Evolutionary conservation across 345 rosid genomes (phyloP), one percentile per base, ranked within the genome.

Genomic region (Hibiscus mutabilis): DNA sequence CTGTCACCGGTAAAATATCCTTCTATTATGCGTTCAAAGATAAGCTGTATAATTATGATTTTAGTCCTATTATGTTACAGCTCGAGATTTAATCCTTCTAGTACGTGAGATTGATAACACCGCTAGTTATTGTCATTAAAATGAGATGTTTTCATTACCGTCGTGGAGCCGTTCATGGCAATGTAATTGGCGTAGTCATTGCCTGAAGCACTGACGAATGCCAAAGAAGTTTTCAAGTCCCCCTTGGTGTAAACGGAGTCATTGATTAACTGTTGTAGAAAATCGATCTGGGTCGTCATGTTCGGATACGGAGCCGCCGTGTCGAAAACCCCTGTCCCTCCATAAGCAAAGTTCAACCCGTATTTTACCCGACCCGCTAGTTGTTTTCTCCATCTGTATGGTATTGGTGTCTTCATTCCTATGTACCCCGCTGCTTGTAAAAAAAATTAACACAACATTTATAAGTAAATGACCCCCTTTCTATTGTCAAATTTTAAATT

Each of bases 341-440:
- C 98, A 19, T 74, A 82, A 1, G 97, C 98, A 67, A 87, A 90
- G 72, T 94, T 94, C 85, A 94, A 79, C 15, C 98, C 97, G 29
- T 66, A 60, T 42, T 68, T 70, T 70, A 83, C 13, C 21, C 72
- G 75, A 29, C 78, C 74, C 0, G 69, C 84, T 11, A 49, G 44
- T 14, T 68, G 21, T 10, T 77, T 76, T 77, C 79, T 82, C 85
- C 78, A 80, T 75, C 65, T 83, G 82, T 81, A 93, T 1, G 94
- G 84, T 0, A 88, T 76, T 6, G 98, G 98, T 49, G 97, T 82
- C 75, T 79, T 81, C 46, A 86, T 66, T 21, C 91, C 83, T 59
- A 87, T 46, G 75, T 75, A 84, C 27, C 72, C 76, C 12, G 97
- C 98, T 93, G 87, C 79, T 24, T 2, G 49, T 35, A 31, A 2